These are phyloP conservation scores for Terana coerulea DNA, from an alignment of 768 basidiomycete species.

Conservation along the genomic window DNA sequence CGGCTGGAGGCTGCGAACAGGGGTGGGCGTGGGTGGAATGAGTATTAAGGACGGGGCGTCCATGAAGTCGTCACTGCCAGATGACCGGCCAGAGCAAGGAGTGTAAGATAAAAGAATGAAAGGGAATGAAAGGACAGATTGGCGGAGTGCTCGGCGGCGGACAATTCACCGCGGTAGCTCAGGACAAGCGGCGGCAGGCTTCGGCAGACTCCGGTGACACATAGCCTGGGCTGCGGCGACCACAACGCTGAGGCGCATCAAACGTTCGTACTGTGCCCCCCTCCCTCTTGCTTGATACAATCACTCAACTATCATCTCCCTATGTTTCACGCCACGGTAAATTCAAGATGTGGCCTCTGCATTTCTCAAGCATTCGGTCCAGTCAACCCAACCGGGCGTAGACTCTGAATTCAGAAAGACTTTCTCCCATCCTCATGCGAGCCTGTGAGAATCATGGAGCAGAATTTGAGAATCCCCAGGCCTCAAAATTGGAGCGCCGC, in stretches of 20 bases:
- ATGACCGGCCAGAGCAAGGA: conserved; percentile 11
- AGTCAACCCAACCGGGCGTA: too few relatives aligned
- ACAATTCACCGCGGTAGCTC: conserved; percentile 9
- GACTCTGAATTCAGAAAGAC: too few relatives aligned
- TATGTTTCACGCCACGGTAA: too few relatives aligned
- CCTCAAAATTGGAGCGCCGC: too few relatives aligned
- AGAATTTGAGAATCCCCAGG: too few relatives aligned
- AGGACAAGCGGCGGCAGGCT: not conserved
- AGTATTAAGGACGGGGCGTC: conserved; percentile 23
- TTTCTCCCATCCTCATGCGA: too few relatives aligned
- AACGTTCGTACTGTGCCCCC: not conserved
- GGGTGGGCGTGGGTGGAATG: conserved; percentile 23
- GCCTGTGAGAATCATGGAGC: too few relatives aligned
- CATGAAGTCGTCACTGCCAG: conserved; percentile 16
- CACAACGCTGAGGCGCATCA: conserved; percentile 6
- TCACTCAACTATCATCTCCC: not conserved
- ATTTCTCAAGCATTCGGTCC: too few relatives aligned
- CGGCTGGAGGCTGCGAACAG: conserved; percentile 13
- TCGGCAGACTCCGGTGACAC: not conserved
- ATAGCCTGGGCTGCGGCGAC: conserved; percentile 2
- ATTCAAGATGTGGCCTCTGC: too few relatives aligned
- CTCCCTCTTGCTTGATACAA: not conserved
- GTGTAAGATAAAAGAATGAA: conserved; percentile 9
- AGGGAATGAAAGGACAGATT: conserved; percentile 10
- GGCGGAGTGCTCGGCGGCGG: conserved; percentile 5